These are phyloP conservation scores for Aspergillus novoparasiticus DNA, from an alignment of 2,329 filamentous ascomycete genomes.

Conservation along the genomic window DNA sequence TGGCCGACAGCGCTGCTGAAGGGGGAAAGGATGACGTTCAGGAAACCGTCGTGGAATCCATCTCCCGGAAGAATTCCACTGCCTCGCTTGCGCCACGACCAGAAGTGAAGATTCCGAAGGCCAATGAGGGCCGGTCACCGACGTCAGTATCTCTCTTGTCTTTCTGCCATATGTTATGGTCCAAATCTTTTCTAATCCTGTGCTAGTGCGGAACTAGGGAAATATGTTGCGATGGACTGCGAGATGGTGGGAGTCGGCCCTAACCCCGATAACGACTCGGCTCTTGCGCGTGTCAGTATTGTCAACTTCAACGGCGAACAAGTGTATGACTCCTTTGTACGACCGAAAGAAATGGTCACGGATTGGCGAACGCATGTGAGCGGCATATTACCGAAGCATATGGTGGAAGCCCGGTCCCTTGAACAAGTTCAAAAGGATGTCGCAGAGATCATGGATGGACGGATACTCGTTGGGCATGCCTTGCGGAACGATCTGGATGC, in stretches of 20 bases:
- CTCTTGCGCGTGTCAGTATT: conserved; percentile 81
- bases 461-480: conserved; percentile 82
- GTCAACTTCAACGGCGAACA: conserved; percentile 94
- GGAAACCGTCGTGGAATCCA: conserved; percentile 63
- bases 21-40: conserved; percentile 57
- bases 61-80: conserved; percentile 63
- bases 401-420: conserved; percentile 71
- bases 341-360: conserved; percentile 74
- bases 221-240: conserved; percentile 92
- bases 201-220: conserved; percentile 70
- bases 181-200: conserved; percentile 20
- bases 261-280: conserved; percentile 66
- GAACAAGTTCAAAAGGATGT: conserved; percentile 76
- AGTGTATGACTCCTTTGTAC: conserved; percentile 91
- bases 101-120: conserved; percentile 50
- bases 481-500: conserved; percentile 75
- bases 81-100: conserved; percentile 49
- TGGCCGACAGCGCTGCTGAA: conserved; percentile 28
- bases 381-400: conserved; percentile 74
- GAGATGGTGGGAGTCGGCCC: conserved; percentile 90
- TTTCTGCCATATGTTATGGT: conserved; percentile 16
- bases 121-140: conserved; percentile 65
- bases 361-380: conserved; percentile 90
- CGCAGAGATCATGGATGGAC: conserved; percentile 66
- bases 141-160: conserved; percentile 32